These are phyloP conservation scores for Monilinia fructigena DNA, from an alignment of 2,329 filamentous ascomycete genomes.

Conservation along the genomic window DNA sequence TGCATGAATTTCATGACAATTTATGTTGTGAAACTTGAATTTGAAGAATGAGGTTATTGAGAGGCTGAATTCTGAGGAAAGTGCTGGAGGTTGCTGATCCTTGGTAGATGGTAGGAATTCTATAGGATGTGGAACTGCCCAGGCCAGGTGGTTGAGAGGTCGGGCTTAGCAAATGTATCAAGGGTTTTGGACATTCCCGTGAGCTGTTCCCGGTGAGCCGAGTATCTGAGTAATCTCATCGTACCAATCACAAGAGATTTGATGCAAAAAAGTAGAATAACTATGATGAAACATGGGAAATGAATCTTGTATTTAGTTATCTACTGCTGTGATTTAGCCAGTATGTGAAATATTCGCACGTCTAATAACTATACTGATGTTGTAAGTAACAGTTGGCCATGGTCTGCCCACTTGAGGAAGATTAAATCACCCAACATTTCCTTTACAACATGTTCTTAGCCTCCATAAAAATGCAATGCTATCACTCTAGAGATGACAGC, in stretches of 20 bases:
- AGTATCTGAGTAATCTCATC: too few relatives aligned
- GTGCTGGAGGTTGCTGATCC: not conserved
- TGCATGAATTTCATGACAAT: not conserved
- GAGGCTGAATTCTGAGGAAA: too few relatives aligned
- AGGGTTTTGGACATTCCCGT: not conserved
- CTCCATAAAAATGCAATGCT: not conserved
- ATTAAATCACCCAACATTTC: too few relatives aligned
- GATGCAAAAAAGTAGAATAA: too few relatives aligned
- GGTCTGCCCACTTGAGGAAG: too few relatives aligned
- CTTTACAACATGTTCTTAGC: not conserved
- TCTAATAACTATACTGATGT: too few relatives aligned
- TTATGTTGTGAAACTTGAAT: not conserved
- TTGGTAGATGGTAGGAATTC: constrained; percentile 4
- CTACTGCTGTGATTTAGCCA: not conserved
- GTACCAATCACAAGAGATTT: too few relatives aligned
- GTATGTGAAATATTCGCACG: not conserved
- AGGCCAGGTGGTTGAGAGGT: not conserved
- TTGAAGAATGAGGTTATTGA: not conserved
- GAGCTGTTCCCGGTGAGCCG: not conserved
- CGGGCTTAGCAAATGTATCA: not conserved
- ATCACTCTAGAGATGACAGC: too few relatives aligned
- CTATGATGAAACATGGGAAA: too few relatives aligned
- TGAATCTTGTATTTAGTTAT: not conserved
- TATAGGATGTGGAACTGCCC: not conserved
- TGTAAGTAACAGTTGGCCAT: too few relatives aligned